Conservation (phyloP, 1,139 yeast genomes). For the Maudiozyma humilis region DNA sequence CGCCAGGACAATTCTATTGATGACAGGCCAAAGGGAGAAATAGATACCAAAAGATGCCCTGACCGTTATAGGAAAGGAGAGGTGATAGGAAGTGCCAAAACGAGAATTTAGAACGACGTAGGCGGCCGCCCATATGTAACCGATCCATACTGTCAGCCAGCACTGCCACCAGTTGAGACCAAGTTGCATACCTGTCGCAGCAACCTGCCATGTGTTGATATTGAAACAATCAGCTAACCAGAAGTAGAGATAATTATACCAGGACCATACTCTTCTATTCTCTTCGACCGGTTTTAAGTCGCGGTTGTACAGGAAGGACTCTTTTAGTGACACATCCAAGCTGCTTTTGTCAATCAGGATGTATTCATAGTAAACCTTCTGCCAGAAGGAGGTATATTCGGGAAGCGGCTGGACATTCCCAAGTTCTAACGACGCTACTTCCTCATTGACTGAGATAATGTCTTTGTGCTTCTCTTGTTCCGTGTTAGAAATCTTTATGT, state of each 20-base stretch:
- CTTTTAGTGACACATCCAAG: conserved; percentile 23
- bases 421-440: conserved; percentile 8
- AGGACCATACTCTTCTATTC: conserved; percentile 60
- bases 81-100: conserved; percentile 62
- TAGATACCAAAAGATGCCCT: conserved; percentile 67
- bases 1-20: conserved; percentile 72
- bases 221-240: conserved; percentile 87
- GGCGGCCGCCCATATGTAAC: conserved; percentile 49
- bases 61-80: conserved; percentile 66
- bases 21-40: conserved; percentile 69
- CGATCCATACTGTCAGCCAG: conserved; percentile 78
- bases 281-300: conserved; percentile 64
- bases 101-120: conserved; percentile 57
- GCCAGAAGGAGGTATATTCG: conserved; percentile 14
- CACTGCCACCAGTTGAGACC: conserved; percentile 84
- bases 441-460: conserved; percentile 1
- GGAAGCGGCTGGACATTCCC: conserved; percentile 1
- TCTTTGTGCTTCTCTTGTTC: background rate
- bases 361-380: conserved; percentile 17
- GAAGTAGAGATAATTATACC: conserved; percentile 67
- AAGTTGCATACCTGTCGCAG: conserved; percentile 63
- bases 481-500: background rate
- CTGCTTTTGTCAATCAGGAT: conserved; percentile 15
- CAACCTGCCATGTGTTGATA: conserved; percentile 82
- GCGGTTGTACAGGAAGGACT: conserved; percentile 44